Conservation (phyloP, 2,329 filamentous ascomycete genomes). For the Cercospora beticola region DNA sequence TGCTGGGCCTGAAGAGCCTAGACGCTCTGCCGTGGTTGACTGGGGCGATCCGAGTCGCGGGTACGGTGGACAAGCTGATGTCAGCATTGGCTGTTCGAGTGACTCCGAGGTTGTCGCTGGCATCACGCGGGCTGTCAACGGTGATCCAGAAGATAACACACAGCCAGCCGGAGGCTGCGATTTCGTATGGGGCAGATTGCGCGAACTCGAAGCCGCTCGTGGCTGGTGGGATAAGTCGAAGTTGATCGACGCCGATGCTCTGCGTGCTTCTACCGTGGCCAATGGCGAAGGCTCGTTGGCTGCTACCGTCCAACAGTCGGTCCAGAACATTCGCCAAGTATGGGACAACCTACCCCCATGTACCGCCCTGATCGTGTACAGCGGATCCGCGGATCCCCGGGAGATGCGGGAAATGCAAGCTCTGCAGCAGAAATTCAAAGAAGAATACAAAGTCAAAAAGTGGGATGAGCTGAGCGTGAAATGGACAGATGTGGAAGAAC, state of each 20-base stretch:
- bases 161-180: slow-evolving; percentile 57
- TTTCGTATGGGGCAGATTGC: slow-evolving; percentile 62
- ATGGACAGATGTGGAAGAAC: slow-evolving; percentile 65
- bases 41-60: slow-evolving; percentile 76
- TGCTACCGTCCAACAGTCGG: slow-evolving; percentile 51
- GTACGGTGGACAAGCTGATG: slow-evolving; percentile 57
- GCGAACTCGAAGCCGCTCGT: slow-evolving; percentile 59
- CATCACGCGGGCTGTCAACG: slow-evolving; percentile 53
- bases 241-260: slow-evolving; percentile 41
- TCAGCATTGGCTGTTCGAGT: slow-evolving; percentile 56
- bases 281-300: slow-evolving; percentile 39
- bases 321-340: slow-evolving; percentile 52
- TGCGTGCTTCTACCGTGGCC: slow-evolving; percentile 28
- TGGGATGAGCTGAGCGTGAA: slow-evolving; percentile 63
- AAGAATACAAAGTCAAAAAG: slow-evolving; percentile 59
- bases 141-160: slow-evolving; percentile 41
- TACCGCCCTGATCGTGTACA: slow-evolving; percentile 63
- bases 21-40: slow-evolving; percentile 76
- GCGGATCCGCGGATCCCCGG: slow-evolving; percentile 62
- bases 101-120: slow-evolving; percentile 60
- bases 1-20: slow-evolving; percentile 46
- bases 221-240: slow-evolving; percentile 60
- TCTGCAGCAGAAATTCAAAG: slow-evolving; percentile 56
- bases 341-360: slow-evolving; percentile 58
- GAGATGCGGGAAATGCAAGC: slow-evolving; percentile 57